Conservation (phyloP, 352 stramenopile species). For the Phytophthora rubi region DNA sequence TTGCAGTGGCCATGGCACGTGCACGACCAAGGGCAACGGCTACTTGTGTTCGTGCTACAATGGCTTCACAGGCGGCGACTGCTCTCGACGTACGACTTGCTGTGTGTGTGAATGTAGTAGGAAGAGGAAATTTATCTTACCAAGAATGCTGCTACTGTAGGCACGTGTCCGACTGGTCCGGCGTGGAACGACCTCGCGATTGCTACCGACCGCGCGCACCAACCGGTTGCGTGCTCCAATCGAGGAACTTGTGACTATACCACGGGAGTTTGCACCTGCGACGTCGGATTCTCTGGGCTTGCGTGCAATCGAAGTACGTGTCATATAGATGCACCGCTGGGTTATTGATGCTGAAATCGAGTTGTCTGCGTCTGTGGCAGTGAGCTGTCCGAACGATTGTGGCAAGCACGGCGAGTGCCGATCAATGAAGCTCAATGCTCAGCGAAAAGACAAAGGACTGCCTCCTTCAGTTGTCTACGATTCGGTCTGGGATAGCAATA, state of each 20-base stretch:
- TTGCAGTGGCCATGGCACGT: constrained; percentile 70
- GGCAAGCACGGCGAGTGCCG: constrained; percentile 72
- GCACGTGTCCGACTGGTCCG: constrained; percentile 55
- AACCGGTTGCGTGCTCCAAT: constrained; percentile 63
- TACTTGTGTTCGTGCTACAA: constrained; percentile 86
- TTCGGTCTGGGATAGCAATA: constrained; percentile 85
- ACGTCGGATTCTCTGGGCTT: constrained; percentile 76
- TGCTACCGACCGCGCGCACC: constrained; percentile 63
- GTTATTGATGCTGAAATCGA: background rate
- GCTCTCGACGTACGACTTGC: constrained; percentile 64
- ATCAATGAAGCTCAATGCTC: constrained; percentile 69
- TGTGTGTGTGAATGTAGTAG: background rate
- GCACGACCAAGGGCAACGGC: constrained; percentile 64
- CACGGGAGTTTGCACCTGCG: constrained; percentile 75
- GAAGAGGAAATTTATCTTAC: background rate
- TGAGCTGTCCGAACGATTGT: constrained; percentile 73
- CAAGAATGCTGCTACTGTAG: constrained; percentile 16
- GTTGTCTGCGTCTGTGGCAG: constrained; percentile 27
- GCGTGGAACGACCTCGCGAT: constrained; percentile 69
- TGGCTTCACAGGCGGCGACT: constrained; percentile 91
- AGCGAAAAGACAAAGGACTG: constrained; percentile 65
- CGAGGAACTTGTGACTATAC: constrained; percentile 69
- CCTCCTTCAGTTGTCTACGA: constrained; percentile 57
- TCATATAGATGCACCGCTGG: background rate
- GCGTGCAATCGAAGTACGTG: constrained; percentile 79